Conservation (phyloP, 2,329 filamentous ascomycete genomes). For the Fusarium devonianum region DNA sequence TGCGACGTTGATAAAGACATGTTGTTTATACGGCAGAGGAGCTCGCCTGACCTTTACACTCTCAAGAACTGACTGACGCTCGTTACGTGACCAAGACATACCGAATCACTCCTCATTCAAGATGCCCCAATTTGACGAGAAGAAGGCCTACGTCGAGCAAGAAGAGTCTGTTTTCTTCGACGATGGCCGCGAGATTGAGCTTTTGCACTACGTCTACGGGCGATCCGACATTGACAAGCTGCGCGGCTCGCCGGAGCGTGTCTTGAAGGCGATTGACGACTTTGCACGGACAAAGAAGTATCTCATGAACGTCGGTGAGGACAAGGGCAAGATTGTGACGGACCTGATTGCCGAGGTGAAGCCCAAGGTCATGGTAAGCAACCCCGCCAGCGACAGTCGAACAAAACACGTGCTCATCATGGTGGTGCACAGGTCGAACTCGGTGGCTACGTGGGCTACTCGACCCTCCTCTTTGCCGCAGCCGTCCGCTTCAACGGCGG, state of each 20-base stretch:
- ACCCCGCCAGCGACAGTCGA: too few relatives aligned
- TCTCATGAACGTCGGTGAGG: constrained; percentile 81
- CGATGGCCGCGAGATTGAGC: constrained; percentile 76
- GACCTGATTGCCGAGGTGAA: constrained; percentile 72
- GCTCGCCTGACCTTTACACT: not conserved
- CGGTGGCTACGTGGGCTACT: constrained; percentile 84
- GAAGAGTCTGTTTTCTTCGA: constrained; percentile 59
- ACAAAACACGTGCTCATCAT: not conserved
- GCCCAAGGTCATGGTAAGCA: constrained; percentile 67
- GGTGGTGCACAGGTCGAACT: constrained; percentile 71
- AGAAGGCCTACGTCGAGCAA: constrained; percentile 52
- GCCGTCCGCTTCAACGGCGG: constrained; percentile 70
- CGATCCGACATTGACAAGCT: constrained; percentile 68
- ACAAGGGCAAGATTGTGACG: constrained; percentile 75
- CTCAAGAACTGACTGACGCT: too few relatives aligned
- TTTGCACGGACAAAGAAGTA: constrained; percentile 68
- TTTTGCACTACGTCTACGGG: constrained; percentile 73
- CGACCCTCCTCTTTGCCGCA: constrained; percentile 76
- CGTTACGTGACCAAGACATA: too few relatives aligned
- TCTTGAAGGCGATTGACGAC: constrained; percentile 75
- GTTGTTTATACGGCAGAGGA: not conserved
- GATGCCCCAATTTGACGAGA: constrained; percentile 46
- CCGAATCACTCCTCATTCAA: too few relatives aligned
- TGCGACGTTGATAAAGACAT: not conserved
- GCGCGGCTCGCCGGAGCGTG: constrained; percentile 66